Evolutionary conservation across 2,329 filamentous ascomycete genomes (phyloP).

Genomic region (Aplosporella prunicola): DNA sequence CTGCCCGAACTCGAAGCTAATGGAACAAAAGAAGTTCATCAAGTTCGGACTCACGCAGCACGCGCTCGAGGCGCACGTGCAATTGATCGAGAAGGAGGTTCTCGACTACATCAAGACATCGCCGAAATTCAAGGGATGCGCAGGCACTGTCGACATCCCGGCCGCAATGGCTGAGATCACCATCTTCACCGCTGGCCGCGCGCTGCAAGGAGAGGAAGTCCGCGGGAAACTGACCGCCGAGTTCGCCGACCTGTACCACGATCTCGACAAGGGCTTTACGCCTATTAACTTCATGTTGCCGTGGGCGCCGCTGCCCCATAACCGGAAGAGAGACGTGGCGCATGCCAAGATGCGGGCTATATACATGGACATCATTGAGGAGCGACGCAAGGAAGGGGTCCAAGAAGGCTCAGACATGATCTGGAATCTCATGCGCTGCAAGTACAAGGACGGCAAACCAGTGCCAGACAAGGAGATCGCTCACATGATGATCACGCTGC

Average conservation of each 20-base stretch:
- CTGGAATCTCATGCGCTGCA: conserved; percentile 69
- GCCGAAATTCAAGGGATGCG: conserved; percentile 49
- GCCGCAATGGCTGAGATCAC: conserved; percentile 69
- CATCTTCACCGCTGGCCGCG: conserved; percentile 75
- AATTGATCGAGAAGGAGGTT: conserved; percentile 63
- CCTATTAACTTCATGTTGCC: conserved; percentile 76
- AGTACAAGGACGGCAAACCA: conserved; percentile 64
- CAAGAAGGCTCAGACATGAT: conserved; percentile 59
- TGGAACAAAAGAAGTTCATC: conserved; percentile 49
- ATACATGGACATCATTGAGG: conserved; percentile 67
- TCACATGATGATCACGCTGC: conserved; percentile 78
- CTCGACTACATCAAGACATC: conserved; percentile 57
- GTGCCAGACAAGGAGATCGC: conserved; percentile 70
- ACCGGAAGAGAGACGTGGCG: conserved; percentile 63
- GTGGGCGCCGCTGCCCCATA: conserved; percentile 71
- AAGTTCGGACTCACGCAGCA: conserved; percentile 62
- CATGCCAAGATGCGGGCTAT: conserved; percentile 66
- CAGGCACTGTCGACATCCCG: conserved; percentile 56
- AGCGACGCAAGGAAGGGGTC: conserved; percentile 34
- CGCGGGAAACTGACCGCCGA: conserved; percentile 64
- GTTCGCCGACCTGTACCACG: conserved; percentile 68
- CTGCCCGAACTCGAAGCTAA: conserved; percentile 20
- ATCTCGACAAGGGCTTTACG: conserved; percentile 73
- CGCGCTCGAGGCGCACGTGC: conserved; percentile 61
- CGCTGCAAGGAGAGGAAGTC: conserved; percentile 68